Evolutionary conservation across 1,284 basidiomycete genomes (phyloP).

Genomic region (Boletus semigastroideus): DNA sequence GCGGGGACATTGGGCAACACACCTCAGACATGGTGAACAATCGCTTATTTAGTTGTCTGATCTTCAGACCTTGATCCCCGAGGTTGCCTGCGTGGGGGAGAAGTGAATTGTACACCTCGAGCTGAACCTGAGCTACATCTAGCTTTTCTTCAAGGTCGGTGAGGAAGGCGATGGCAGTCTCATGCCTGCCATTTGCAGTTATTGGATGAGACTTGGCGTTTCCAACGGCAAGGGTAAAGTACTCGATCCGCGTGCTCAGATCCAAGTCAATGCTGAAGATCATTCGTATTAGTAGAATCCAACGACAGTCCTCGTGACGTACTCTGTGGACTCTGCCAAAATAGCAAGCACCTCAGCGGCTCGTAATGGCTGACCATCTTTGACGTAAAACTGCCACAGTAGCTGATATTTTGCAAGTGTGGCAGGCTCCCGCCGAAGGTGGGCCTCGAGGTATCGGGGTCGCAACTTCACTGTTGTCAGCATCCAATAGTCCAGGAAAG

Average conservation of each 20-base stretch:
- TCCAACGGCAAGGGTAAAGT: slow-evolving; percentile 89
- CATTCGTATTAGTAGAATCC: slow-evolving; percentile 1
- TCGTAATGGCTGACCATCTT: slow-evolving; percentile 79
- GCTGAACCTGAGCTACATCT: slow-evolving; percentile 95
- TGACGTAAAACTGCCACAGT: slow-evolving; percentile 96
- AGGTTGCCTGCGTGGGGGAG: slow-evolving; percentile 60
- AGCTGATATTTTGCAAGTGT: slow-evolving; percentile 85
- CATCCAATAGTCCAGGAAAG: slow-evolving; percentile 5
- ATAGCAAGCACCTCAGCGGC: slow-evolving; percentile 88
- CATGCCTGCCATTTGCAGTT: slow-evolving; percentile 71
- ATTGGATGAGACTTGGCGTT: slow-evolving; percentile 94
- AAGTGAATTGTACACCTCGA: slow-evolving; percentile 78
- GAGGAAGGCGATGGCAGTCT: slow-evolving; percentile 87
- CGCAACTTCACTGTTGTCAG: slow-evolving; percentile 57
- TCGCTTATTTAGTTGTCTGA: slow-evolving; percentile 53
- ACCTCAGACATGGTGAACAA: slow-evolving; percentile 75
- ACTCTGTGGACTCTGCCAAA: slow-evolving; percentile 87
- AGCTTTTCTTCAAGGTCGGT: slow-evolving; percentile 94
- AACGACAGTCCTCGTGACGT: slow-evolving; percentile 27
- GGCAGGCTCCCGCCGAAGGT: slow-evolving; percentile 80
- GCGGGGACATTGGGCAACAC: slow-evolving; percentile 16
- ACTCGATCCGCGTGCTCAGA: slow-evolving; percentile 78
- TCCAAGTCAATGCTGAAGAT: slow-evolving; percentile 61
- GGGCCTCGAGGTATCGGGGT: slow-evolving; percentile 83
- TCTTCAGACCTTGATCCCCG: slow-evolving; percentile 53